Conservation (phyloP, 352 stramenopile species). For the Globisporangium orthogonon region DNA sequence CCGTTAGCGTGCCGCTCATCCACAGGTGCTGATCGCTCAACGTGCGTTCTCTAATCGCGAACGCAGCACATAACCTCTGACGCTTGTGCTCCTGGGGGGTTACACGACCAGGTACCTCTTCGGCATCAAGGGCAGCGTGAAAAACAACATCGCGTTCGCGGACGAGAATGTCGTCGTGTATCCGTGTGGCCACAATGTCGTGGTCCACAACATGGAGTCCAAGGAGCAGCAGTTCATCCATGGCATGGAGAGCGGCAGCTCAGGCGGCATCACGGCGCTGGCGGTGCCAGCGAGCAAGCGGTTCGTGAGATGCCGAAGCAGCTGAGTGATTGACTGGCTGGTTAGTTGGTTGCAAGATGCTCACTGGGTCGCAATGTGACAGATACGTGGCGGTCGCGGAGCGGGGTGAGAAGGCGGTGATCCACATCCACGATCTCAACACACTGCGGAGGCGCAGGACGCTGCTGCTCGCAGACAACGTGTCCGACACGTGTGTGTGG, state of each 20-base stretch:
- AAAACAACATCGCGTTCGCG: slow-evolving; percentile 80
- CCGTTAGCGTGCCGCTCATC: slow-evolving; percentile 36
- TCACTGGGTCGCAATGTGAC: neutral
- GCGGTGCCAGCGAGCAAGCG: slow-evolving; percentile 74
- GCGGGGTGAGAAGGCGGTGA: slow-evolving; percentile 61
- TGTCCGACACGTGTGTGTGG: slow-evolving; percentile 68
- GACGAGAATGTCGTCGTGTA: slow-evolving; percentile 87
- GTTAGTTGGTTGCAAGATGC: neutral
- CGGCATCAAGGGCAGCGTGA: slow-evolving; percentile 74
- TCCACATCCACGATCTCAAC: slow-evolving; percentile 90
- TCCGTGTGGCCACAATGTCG: slow-evolving; percentile 83
- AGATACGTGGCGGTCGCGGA: slow-evolving; percentile 88
- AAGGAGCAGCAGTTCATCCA: slow-evolving; percentile 89
- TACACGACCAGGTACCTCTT: slow-evolving; percentile 55
- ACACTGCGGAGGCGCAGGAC: slow-evolving; percentile 85
- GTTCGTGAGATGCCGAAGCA: slow-evolving; percentile 6
- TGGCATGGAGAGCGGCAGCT: slow-evolving; percentile 65
- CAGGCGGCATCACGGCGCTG: slow-evolving; percentile 83
- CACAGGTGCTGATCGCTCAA: slow-evolving; percentile 16
- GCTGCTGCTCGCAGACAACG: slow-evolving; percentile 69
- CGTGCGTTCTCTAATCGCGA: neutral
- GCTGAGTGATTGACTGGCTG: neutral
- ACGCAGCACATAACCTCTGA: neutral
- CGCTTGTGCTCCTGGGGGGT: neutral
- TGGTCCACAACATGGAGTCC: slow-evolving; percentile 86